phyloP scores from a whole-genome alignment of 768 basidiomycete species.

The Ephemerocybe angulata region DNA sequence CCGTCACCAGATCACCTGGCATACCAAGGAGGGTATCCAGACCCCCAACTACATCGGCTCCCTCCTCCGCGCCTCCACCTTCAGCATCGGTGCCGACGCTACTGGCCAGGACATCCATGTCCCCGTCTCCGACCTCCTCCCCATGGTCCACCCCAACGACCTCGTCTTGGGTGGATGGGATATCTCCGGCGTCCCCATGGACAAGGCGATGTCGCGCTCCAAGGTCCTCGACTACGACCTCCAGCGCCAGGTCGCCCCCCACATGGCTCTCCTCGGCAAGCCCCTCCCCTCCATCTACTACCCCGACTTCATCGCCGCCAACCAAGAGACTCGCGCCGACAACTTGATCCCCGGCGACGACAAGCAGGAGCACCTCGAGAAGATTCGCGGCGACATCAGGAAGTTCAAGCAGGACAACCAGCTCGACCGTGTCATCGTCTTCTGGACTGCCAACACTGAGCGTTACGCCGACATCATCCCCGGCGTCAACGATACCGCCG shows the following conservation, averaged over 20 bases:
- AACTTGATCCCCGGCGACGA: conserved; percentile 82
- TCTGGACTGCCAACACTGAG: conserved; percentile 99
- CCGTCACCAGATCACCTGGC: conserved; percentile 90
- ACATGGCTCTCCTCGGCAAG: conserved; percentile 74
- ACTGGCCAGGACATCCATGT: conserved; percentile 89
- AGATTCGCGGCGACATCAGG: conserved; percentile 90
- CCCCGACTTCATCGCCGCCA: conserved; percentile 96
- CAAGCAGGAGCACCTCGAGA: conserved; percentile 90
- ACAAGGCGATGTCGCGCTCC: conserved; percentile 91
- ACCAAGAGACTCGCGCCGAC: conserved; percentile 94
- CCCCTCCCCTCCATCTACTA: conserved; percentile 96
- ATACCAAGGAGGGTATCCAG: conserved; percentile 87
- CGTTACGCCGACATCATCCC: conserved; percentile 93
- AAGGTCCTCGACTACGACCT: conserved; percentile 95
- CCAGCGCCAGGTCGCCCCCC: conserved; percentile 88
- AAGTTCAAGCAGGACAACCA: conserved; percentile 81
- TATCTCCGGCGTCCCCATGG: conserved; percentile 81
- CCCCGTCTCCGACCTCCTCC: conserved; percentile 88
- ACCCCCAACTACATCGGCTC: conserved; percentile 98
- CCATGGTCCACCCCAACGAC: conserved; percentile 98
- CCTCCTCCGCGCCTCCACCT: conserved; percentile 91
- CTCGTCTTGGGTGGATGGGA: conserved; percentile 98
- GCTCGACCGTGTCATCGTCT: conserved; percentile 87
- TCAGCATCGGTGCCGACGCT: conserved; percentile 80
- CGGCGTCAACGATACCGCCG: conserved; percentile 93